phyloP scores from a whole-genome alignment of 1,284 basidiomycete genomes.

The Kalmanozyma brasiliensis region DNA sequence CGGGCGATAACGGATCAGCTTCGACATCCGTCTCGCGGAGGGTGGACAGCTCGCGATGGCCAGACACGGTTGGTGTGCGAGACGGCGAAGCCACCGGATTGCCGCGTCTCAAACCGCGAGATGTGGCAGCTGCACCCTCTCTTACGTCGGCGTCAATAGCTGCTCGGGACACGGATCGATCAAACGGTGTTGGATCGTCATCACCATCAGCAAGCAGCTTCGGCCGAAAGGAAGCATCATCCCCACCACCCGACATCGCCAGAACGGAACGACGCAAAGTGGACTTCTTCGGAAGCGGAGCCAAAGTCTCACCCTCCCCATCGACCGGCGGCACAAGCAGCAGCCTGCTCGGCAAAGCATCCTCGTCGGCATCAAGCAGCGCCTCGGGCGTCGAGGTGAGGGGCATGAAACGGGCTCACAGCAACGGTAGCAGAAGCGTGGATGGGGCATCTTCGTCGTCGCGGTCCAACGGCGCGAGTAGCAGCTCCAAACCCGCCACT shows the following conservation, averaged over 20 bases:
- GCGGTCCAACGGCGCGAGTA: neutral
- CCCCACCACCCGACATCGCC: slow-evolving; percentile 31
- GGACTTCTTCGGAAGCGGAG: slow-evolving; percentile 32
- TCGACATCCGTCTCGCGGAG: neutral
- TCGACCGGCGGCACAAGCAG: slow-evolving; percentile 5
- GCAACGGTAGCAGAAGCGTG: neutral
- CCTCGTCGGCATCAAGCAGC: neutral
- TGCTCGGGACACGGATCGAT: neutral
- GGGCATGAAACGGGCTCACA: slow-evolving; percentile 19
- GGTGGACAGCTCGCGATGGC: neutral
- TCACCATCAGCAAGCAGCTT: slow-evolving; percentile 1
- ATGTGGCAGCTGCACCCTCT: slow-evolving; percentile 30
- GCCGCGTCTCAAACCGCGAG: slow-evolving; percentile 22
- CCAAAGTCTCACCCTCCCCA: neutral
- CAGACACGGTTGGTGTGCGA: neutral
- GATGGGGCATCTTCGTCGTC: too few species aligned
- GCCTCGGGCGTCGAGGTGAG: slow-evolving; percentile 1
- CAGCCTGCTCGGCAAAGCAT: slow-evolving; percentile 5
- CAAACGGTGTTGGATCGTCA: neutral
- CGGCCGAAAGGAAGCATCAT: slow-evolving; percentile 1
- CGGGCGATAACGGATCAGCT: neutral
- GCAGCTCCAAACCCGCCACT: neutral
- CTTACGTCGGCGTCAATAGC: slow-evolving; percentile 1
- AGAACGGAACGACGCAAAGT: slow-evolving; percentile 22
- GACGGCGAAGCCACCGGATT: slow-evolving; percentile 1